These are phyloP conservation scores for Aristolochia fimbriata DNA, from an alignment of 164 flowering plant species.

Conservation along the genomic window DNA sequence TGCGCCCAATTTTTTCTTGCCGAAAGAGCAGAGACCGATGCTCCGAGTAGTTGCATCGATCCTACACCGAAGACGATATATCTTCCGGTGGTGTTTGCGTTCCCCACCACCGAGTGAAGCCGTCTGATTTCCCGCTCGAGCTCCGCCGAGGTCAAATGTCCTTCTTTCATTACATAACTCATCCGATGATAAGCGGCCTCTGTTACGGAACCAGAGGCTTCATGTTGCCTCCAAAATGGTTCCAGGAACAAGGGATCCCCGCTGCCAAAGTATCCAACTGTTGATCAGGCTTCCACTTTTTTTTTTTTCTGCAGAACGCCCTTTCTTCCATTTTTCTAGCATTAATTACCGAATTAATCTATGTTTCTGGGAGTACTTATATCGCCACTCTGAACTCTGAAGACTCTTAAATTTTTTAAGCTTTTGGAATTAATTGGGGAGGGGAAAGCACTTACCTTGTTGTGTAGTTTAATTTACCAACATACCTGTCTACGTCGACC, in stretches of 20 bases:
- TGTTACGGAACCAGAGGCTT: slow-evolving; percentile 29
- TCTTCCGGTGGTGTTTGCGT: slow-evolving; percentile 42
- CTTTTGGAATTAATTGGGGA: too few species aligned
- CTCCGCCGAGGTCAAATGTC: slow-evolving; percentile 17
- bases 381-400: too few species aligned
- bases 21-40: slow-evolving; percentile 52
- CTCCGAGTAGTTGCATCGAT: slow-evolving; percentile 60
- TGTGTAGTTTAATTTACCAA: too few species aligned
- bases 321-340: too few species aligned
- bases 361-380: too few species aligned
- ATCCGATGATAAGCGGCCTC: slow-evolving; percentile 68
- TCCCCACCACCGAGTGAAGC: slow-evolving; percentile 43
- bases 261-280: slow-evolving; percentile 16
- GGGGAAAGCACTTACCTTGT: too few species aligned
- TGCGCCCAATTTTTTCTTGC: slow-evolving; percentile 10
- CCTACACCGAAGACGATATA: slow-evolving; percentile 59
- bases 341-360: too few species aligned
- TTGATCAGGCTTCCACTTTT: too few species aligned
- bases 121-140: slow-evolving; percentile 32
- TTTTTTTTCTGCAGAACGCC: too few species aligned
- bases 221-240: slow-evolving; percentile 56
- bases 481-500: too few species aligned
- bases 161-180: slow-evolving; percentile 32
- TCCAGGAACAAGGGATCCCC: slow-evolving; percentile 71
- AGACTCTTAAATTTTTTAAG: too few species aligned